Percentiles rank a stretch among this genome's conserved stretches.
Evolutionary conservation across 192 early-diverging fungal species (phyloP).

Genomic region (Glomus cerebriforme): DNA sequence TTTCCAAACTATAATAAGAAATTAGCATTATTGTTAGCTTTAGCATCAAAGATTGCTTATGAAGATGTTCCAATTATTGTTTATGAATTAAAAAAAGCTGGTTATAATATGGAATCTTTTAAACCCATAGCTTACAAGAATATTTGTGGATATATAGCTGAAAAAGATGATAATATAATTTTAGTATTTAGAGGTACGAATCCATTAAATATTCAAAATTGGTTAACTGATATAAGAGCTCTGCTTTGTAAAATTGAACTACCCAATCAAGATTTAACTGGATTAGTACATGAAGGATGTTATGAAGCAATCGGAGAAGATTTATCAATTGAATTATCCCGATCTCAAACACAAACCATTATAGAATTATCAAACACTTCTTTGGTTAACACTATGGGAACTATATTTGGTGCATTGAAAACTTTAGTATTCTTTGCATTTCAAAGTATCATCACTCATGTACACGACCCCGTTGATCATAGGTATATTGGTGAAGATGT

Average conservation of each 20-base stretch:
- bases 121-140: conserved; percentile 57
- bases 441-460: conserved; percentile 44
- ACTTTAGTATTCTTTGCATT: conserved; percentile 45
- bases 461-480: conserved; percentile 54
- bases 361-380: conserved; percentile 52
- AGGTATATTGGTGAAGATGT: conserved; percentile 49
- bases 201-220: conserved; percentile 59
- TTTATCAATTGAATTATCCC: conserved; percentile 20
- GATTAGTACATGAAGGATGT: conserved; percentile 56
- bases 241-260: conserved; percentile 36
- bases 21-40: conserved; percentile 51
- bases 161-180: conserved; percentile 56
- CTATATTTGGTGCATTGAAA: conserved; percentile 43
- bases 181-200: conserved; percentile 60
- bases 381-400: conserved; percentile 45
- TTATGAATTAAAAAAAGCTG: conserved; percentile 50
- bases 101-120: conserved; percentile 56
- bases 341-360: conserved; percentile 38
- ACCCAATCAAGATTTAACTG: conserved; percentile 38
- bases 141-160: conserved; percentile 52
- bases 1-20: conserved; percentile 49
- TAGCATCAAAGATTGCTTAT: conserved; percentile 53
- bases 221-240: conserved; percentile 53
- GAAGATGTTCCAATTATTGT: conserved; percentile 55
- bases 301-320: conserved; percentile 52